A percentile compares a stretch with the other conserved stretches of the same genome.
Evolutionary conservation across 805 yeast genomes (phyloP).

Genomic region (Starmera quercuum): DNA sequence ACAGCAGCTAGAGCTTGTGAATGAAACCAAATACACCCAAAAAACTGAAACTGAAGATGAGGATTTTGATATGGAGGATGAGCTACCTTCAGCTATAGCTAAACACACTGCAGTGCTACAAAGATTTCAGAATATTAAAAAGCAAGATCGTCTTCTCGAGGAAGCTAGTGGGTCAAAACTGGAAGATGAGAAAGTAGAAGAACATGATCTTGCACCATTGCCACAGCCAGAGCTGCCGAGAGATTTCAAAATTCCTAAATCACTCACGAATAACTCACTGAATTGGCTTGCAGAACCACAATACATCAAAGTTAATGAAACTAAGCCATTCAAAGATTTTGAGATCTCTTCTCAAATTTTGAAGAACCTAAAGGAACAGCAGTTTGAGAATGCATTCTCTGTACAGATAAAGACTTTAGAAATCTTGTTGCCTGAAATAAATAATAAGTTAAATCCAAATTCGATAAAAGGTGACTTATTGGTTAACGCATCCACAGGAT

Average conservation of each 20-base stretch:
- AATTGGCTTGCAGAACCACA: constrained; percentile 66
- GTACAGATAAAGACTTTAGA: constrained; percentile 67
- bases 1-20: constrained; percentile 1
- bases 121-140: not conserved
- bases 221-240: constrained; percentile 77
- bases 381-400: constrained; percentile 57
- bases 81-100: too few relatives aligned
- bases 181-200: constrained; percentile 20
- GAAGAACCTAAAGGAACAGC: constrained; percentile 37
- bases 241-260: constrained; percentile 34
- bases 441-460: constrained; percentile 18
- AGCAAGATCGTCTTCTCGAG: constrained; percentile 1
- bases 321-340: constrained; percentile 42
- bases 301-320: constrained; percentile 40
- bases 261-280: constrained; percentile 28
- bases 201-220: constrained; percentile 54
- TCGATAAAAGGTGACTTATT: constrained; percentile 57
- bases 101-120: not conserved
- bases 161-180: constrained; percentile 13
- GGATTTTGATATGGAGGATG: constrained; percentile 9
- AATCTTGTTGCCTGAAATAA: constrained; percentile 36
- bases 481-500: constrained; percentile 92
- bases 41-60: constrained; percentile 15
- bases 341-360: constrained; percentile 34
- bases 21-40: constrained; percentile 3